Evolutionary conservation across 495 filamentous ascomycete genomes (phyloP).

Genomic region (Aspergillus panamensis): DNA sequence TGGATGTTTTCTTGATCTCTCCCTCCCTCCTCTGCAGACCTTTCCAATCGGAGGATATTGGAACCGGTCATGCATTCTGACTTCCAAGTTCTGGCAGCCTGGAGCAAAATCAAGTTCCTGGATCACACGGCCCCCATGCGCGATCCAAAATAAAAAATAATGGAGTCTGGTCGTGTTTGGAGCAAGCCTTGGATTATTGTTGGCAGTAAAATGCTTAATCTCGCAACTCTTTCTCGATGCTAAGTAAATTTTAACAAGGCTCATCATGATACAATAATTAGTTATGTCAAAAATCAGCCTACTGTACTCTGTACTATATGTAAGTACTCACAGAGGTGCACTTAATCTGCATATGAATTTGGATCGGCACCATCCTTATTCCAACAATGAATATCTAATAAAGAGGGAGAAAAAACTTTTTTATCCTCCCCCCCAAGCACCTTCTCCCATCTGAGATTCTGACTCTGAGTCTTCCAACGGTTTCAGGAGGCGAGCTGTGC

Average conservation of each 20-base stretch:
- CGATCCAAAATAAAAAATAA: neutral
- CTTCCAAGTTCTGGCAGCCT: neutral
- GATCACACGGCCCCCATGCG: neutral
- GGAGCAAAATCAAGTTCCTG: neutral
- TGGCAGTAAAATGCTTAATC: conserved; percentile 8
- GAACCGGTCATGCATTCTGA: neutral
- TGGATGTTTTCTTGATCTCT: conserved; percentile 1
- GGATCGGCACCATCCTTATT: neutral
- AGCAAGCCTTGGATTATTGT: neutral
- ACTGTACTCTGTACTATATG: too few relatives aligned
- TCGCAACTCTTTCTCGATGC: neutral
- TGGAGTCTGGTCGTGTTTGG: neutral
- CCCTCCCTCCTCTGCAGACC: neutral
- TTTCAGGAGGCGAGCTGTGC: neutral
- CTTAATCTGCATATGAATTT: conserved; percentile 4
- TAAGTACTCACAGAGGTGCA: neutral
- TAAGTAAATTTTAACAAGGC: neutral
- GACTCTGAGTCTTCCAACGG: too few relatives aligned
- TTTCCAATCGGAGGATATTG: neutral
- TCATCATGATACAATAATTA: conserved; percentile 9
- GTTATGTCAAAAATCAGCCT: neutral
- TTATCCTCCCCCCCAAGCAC: neutral
- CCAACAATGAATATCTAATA: neutral
- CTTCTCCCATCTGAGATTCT: neutral
- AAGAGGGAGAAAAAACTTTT: neutral